Conservation (phyloP, 345 rosid genomes). For the Eucalyptus marginata region DNA sequence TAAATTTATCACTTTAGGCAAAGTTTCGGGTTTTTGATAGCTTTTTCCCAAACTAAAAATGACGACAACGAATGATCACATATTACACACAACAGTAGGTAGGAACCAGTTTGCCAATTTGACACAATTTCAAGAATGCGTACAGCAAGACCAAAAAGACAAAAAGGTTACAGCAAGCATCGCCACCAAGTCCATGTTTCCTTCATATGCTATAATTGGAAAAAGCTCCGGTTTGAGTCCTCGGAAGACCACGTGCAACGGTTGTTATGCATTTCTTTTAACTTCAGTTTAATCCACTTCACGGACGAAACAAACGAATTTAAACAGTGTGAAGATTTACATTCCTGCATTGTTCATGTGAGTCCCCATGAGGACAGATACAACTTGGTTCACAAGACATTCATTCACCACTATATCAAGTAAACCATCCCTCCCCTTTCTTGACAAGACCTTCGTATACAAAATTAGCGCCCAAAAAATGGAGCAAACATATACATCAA, state of each 20-base stretch:
- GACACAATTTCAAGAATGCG: not conserved
- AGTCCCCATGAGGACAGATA: not conserved
- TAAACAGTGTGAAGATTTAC: not conserved
- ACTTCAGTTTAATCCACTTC: not conserved
- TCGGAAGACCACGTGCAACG: not conserved
- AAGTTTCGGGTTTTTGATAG: no score
- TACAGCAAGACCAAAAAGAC: not conserved
- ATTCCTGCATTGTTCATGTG: not conserved
- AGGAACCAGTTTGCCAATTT: not conserved
- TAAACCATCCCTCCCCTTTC: not conserved
- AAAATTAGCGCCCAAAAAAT: not conserved
- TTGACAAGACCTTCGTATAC: not conserved
- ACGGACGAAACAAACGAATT: not conserved
- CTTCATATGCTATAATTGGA: not conserved
- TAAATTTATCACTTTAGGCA: no score
- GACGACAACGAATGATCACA: not conserved
- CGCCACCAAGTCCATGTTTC: not conserved
- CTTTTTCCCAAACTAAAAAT: not conserved
- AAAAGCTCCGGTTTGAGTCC: not conserved
- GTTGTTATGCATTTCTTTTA: not conserved
- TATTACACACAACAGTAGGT: not conserved
- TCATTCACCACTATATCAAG: not conserved
- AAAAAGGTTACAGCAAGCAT: not conserved
- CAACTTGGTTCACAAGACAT: not conserved
- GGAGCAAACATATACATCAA: not conserved